Evolutionary conservation across 177 flowering plant species (phyloP), one percentile per base, ranked within the genome.

Genomic region (Telopea speciosissima): DNA sequence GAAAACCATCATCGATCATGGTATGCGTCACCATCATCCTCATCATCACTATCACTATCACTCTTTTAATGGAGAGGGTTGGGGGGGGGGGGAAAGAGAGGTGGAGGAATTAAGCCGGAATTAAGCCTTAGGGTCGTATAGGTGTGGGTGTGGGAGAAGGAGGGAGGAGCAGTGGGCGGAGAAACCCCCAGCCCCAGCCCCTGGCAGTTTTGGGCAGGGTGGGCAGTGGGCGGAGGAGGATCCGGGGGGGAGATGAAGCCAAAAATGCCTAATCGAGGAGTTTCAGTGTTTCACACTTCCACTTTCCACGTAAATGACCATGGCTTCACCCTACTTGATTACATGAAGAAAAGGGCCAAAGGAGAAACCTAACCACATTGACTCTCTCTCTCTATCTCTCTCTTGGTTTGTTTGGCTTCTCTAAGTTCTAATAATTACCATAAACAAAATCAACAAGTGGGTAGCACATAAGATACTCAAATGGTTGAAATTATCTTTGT

Each of bases 301-400:
- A 58, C 61, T 58, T 58, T 58, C 61, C 61, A 58, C 19, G n/a
- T 58, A 58, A 58, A 58, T 58, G 61, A 58, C 2, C 61, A 58
- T 58, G 61, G 61, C 23, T 58, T 19, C 9, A n/a, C 23, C n/a
- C 9, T 8, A 58, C 61, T 58, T 19, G n/a, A 58, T 58, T 58
- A 49, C 54, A 13, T 49, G 54, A 49, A 49, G 54, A 49, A 49
- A 49, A 49, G 54, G 54, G 8, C 3, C 5, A 58, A n/a, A 21
- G 61, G 24, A 58, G 61, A 58, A 58, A n/a, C 61, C 61, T 58
- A 58, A 58, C 61, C 23, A n/a, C 61, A 58, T 19, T 58, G 61
- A 58, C 61, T 58, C 19, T n/a, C 40, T 17, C 61, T 19, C 23
- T 58, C 61, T 58, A 3, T 31, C 56, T 49, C 56, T 49, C 54